A percentile compares a stretch with the other conserved stretches of the same genome.
These are phyloP conservation scores for Coemansia interrupta DNA, from an alignment of 192 early-diverging fungal species.

Conservation along the genomic window DNA sequence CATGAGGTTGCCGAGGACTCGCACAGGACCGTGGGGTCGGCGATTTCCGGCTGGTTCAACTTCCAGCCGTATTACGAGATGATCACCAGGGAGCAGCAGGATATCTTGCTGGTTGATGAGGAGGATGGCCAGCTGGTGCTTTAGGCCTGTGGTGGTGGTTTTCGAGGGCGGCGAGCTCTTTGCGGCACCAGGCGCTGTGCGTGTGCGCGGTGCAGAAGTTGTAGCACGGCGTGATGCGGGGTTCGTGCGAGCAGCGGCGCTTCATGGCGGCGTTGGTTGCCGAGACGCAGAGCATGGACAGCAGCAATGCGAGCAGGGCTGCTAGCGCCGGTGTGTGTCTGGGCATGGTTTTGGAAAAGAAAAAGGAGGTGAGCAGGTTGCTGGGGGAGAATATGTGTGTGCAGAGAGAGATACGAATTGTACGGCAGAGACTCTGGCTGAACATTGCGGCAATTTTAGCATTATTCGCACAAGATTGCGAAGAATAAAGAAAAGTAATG, in stretches of 20 bases:
- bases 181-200: slow-evolving; percentile 39
- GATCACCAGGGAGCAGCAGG: slow-evolving; percentile 40
- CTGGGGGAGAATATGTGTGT: no score
- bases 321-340: not conserved
- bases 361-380: no score
- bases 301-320: not conserved
- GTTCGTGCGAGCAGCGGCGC: slow-evolving; percentile 41
- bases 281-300: not conserved
- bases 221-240: slow-evolving; percentile 35
- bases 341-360: no score
- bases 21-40: slow-evolving; percentile 29
- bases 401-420: no score
- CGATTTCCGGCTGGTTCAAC: slow-evolving; percentile 46
- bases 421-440: no score
- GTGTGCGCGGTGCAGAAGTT: slow-evolving; percentile 41
- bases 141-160: slow-evolving; percentile 1
- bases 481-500: not conserved
- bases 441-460: no score
- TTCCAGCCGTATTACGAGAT: slow-evolving; percentile 51
- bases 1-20: slow-evolving; percentile 35
- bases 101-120: slow-evolving; percentile 33
- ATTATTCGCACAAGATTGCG: no score
- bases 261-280: slow-evolving; percentile 43
- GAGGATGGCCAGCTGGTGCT: slow-evolving; percentile 31
- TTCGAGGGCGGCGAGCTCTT: slow-evolving; percentile 17